Conservation (phyloP, 106 monocot species). For the Cymbidium sinense region DNA sequence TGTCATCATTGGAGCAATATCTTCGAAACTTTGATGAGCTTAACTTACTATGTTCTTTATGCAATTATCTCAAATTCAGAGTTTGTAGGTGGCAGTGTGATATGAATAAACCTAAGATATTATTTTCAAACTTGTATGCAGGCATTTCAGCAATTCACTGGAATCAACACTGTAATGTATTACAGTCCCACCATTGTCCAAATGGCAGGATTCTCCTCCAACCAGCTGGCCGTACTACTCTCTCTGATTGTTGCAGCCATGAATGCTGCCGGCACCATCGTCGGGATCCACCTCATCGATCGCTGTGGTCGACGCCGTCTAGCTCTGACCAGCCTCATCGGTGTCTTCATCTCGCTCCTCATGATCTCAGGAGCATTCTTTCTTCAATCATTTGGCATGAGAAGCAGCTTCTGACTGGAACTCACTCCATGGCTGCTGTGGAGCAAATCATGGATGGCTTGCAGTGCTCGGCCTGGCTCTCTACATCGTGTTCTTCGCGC, state of each 20-base stretch:
- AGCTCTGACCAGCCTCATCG: slow-evolving; percentile 55
- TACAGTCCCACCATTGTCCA: slow-evolving; percentile 98
- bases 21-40: too few species aligned
- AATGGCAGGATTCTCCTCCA: slow-evolving; percentile 99
- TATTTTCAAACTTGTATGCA: slow-evolving; percentile 12
- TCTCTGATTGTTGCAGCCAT: slow-evolving; percentile 79
- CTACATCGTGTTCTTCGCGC: too few species aligned
- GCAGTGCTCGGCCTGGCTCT: slow-evolving; percentile 75
- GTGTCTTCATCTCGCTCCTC: slow-evolving; percentile 64
- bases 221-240: slow-evolving; percentile 68
- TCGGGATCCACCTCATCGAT: slow-evolving; percentile 82
- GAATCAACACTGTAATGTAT: slow-evolving; percentile 99
- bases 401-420: slow-evolving; percentile 4
- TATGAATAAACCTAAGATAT: too few species aligned
- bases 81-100: too few species aligned
- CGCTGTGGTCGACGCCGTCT: slow-evolving; percentile 76
- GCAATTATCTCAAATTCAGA: too few species aligned
- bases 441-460: slow-evolving; percentile 42
- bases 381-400: slow-evolving; percentile 28
- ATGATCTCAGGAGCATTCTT: slow-evolving; percentile 65
- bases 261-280: slow-evolving; percentile 81
- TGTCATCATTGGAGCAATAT: too few species aligned
- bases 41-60: too few species aligned
- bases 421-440: slow-evolving; percentile 14
- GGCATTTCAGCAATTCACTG: slow-evolving; percentile 98